Evolutionary conservation across 345 rosid genomes (phyloP), one percentile per base, ranked within the genome.

Genomic region (Arabis hirsuta): DNA sequence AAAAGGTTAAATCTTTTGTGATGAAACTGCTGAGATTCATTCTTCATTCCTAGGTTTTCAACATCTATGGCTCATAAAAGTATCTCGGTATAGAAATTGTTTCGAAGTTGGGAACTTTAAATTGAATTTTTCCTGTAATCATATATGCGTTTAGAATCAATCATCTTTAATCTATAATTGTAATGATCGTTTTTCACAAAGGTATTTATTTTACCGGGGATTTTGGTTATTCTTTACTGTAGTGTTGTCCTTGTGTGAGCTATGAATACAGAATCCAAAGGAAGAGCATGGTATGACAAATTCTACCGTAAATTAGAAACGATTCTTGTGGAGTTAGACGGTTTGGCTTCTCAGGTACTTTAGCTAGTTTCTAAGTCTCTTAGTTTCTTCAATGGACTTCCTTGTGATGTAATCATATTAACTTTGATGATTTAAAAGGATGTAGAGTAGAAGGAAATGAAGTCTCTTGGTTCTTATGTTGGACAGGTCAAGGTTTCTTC

Each of bases 281-380:
- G 85, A 70, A 80, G 78, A 62, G 55, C 79, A 12, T 92, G 90
- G 96, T 86, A 83, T 60, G 90, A 84, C 45, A 76, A 83, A 76
- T 60, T 91, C 69, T 85, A 76, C 76, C 87, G 84, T 77, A 91
- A 84, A 76, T 75, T 87, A 24, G 96, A 86, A 81, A 80, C 84
- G 1, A 78, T 91, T 56, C 79, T 85, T 78, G 81, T 80, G 22
- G 91, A 85, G 77, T 81, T 85, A 71, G 97, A 91, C 74, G 79
- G 45, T 76, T 80, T 84, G 47, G 80, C 83, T 79, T 73, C 76
- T 48, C 76, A 76, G 67, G 76, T 76, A 63, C 67, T 55, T 75
- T 34, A 7, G 26, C 27, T 60, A 45, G 5, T 72, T 62, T 27
- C 31, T 5, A 16, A 12, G 29, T 54, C 38, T 69, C 65, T 46